Evolutionary conservation across 1,139 yeast genomes (phyloP).

Genomic region (Suzukiozyma palmioleophila): DNA sequence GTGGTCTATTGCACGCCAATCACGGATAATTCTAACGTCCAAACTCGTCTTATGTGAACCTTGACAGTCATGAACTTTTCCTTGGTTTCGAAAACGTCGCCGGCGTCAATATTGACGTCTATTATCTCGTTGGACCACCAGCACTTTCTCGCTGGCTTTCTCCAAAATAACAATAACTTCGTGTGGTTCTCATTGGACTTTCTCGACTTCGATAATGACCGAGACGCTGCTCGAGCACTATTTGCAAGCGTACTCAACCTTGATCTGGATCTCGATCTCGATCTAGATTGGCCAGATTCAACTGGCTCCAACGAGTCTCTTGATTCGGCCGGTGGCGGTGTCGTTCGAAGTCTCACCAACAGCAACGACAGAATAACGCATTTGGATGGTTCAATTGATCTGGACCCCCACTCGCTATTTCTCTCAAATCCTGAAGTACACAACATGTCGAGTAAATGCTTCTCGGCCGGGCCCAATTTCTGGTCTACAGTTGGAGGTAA

Average conservation of each 20-base stretch:
- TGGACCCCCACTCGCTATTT: constrained; percentile 78
- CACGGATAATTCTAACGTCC: constrained; percentile 76
- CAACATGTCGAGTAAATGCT: constrained; percentile 90
- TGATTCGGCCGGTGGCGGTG: constrained; percentile 19
- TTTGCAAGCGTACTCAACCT: constrained; percentile 40
- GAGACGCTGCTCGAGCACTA: constrained; percentile 45
- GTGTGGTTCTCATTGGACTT: constrained; percentile 44
- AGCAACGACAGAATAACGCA: constrained; percentile 84
- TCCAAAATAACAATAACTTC: constrained; percentile 87
- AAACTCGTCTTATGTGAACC: constrained; percentile 74
- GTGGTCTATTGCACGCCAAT: constrained; percentile 53
- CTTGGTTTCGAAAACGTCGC: constrained; percentile 19
- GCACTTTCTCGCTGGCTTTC: constrained; percentile 97
- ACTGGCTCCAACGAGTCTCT: constrained; percentile 49
- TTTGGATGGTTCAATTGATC: constrained; percentile 80
- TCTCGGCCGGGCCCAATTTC: constrained; percentile 85
- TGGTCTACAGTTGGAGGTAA: constrained; percentile 26
- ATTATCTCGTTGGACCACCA: constrained; percentile 90
- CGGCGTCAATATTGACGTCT: constrained; percentile 42
- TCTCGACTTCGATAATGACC: constrained; percentile 48
- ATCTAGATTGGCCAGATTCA: constrained; percentile 21
- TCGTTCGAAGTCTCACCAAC: constrained; percentile 58
- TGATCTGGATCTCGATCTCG: constrained; percentile 46
- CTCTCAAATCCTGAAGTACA: constrained; percentile 81
- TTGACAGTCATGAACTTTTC: constrained; percentile 28